phyloP scores from a whole-genome alignment of 2,329 filamentous ascomycete species.

The Apiospora koreana region DNA sequence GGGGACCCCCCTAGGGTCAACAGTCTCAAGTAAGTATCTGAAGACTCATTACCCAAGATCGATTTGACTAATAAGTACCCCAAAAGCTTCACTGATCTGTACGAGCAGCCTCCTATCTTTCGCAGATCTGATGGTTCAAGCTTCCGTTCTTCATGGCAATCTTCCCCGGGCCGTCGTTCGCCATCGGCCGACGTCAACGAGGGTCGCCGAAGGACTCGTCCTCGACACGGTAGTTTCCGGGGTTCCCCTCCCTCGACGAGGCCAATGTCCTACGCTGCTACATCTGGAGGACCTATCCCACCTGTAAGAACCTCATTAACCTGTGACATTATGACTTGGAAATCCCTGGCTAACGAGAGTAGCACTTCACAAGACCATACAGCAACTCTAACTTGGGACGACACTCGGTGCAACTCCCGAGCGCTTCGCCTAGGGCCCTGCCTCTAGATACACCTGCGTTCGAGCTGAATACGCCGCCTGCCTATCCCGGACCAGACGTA shows the following conservation, averaged over 20 bases:
- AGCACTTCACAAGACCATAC: slow-evolving; percentile 3
- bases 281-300: background rate
- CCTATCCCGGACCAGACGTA: background rate
- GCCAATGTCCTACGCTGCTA: slow-evolving; percentile 18
- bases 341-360: background rate
- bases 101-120: background rate
- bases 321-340: background rate
- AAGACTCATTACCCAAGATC: background rate
- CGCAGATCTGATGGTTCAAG: slow-evolving; percentile 2
- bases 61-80: background rate
- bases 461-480: background rate
- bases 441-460: background rate
- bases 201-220: slow-evolving; percentile 30
- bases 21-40: background rate
- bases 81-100: background rate
- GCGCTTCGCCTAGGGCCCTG: background rate
- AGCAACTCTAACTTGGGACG: slow-evolving; percentile 3
- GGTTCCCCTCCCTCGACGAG: slow-evolving; percentile 25
- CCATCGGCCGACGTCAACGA: slow-evolving; percentile 29
- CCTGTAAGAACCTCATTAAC: background rate
- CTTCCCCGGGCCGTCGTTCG: slow-evolving; percentile 21
- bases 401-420: background rate
- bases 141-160: slow-evolving; percentile 1
- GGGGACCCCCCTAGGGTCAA: background rate
- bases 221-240: slow-evolving; percentile 29